A percentile compares a stretch with the other conserved stretches of the same genome.
These are phyloP conservation scores for Luzula sylvatica DNA, from an alignment of 176 grass and related monocot species.

Conservation along the genomic window DNA sequence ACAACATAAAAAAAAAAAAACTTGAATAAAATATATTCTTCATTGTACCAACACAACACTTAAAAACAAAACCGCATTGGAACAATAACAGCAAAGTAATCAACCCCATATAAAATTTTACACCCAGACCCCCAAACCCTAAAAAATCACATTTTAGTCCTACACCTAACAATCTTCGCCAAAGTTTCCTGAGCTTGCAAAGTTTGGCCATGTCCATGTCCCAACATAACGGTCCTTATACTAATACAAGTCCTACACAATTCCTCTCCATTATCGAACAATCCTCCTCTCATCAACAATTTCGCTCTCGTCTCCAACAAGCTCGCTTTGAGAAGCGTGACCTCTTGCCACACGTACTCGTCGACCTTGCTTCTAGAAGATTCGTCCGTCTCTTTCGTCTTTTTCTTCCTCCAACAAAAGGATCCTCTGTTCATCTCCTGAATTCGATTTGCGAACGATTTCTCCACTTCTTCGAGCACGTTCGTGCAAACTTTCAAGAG, in stretches of 20 bases:
- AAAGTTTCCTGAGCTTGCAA: conserved; percentile 85
- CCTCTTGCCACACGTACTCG: conserved; percentile 93
- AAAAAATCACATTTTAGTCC: conserved; percentile 63
- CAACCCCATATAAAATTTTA: conserved; percentile 3
- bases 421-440: conserved; percentile 69
- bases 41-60: conserved; percentile 14
- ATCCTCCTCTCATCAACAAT: conserved; percentile 68
- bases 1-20: too few species aligned
- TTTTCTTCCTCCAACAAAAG: conserved; percentile 75
- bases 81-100: background rate
- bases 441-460: conserved; percentile 64
- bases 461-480: conserved; percentile 84
- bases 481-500: conserved; percentile 98
- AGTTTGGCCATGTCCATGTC: conserved; percentile 66
- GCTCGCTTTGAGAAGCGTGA: conserved; percentile 83
- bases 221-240: conserved; percentile 94
- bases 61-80: conserved; percentile 20
- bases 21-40: background rate
- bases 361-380: conserved; percentile 59
- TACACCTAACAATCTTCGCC: conserved; percentile 87
- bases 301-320: conserved; percentile 79
- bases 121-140: background rate
- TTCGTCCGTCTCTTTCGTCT: conserved; percentile 5
- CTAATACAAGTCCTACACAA: conserved; percentile 93
- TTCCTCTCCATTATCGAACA: conserved; percentile 76